Conservation (phyloP, 2,329 filamentous ascomycete genomes). For the Zasmidium angulare region DNA sequence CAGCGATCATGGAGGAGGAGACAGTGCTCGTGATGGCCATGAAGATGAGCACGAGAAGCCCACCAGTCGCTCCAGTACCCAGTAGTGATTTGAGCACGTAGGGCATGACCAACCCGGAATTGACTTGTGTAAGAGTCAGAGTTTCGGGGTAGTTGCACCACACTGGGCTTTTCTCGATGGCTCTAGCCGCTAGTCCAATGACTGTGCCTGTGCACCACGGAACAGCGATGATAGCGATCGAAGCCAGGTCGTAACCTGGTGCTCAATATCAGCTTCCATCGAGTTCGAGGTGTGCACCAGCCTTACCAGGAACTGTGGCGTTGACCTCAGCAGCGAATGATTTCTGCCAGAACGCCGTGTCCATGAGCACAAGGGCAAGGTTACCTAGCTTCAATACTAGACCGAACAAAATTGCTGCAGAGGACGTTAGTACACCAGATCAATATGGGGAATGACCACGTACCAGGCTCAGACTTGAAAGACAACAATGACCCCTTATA, state of each 20-base stretch:
- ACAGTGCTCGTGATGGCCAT: constrained; percentile 55
- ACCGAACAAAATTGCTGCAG: constrained; percentile 38
- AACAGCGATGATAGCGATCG: constrained; percentile 47
- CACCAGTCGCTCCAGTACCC: constrained; percentile 44
- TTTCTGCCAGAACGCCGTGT: constrained; percentile 57
- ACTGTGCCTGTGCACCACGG: constrained; percentile 51
- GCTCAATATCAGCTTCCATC: neutral
- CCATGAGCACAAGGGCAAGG: constrained; percentile 52
- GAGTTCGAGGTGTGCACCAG: neutral
- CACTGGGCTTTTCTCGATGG: constrained; percentile 47
- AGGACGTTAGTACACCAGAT: neutral
- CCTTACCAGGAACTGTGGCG: constrained; percentile 42
- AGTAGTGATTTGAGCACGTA: constrained; percentile 47
- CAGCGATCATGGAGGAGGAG: constrained; percentile 53
- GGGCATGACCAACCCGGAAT: constrained; percentile 50
- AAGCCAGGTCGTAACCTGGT: constrained; percentile 46
- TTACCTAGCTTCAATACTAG: constrained; percentile 53
- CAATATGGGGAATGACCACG: constrained; percentile 22
- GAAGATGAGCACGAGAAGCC: constrained; percentile 50
- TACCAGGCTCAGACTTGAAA: constrained; percentile 44
- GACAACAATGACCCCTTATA: constrained; percentile 50
- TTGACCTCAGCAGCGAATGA: constrained; percentile 50
- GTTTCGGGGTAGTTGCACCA: constrained; percentile 46
- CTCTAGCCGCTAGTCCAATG: constrained; percentile 46
- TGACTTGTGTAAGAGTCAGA: constrained; percentile 44